Base-by-base conservation (phyloP, 257 asterid species). In the Eustoma russellianum region DNA sequence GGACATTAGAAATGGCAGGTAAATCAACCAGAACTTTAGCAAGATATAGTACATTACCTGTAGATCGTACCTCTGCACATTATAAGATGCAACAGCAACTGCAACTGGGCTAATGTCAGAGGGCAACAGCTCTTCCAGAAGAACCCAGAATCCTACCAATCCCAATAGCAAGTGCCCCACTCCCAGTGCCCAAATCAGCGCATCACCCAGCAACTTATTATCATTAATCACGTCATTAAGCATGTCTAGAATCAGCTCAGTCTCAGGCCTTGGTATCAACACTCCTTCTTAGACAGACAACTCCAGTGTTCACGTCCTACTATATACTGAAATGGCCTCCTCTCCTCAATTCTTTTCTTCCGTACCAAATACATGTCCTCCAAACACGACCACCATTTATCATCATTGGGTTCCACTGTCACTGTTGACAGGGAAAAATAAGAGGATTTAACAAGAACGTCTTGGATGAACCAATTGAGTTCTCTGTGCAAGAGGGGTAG, bases 261-360 rank as follows among this genome's bases (percentile, higher is more conserved):
- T 92, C 68, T 88, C 97, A 9, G 95, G 98, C 77, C 98, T 79
- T 2, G 98, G 96, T 14, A 91, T 86, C 76, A 91, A 65, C 49
- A 86, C 83, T 62, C 96, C 98, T 74, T 83, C 95, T 53, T 85
- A 76, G 34, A 88, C 75, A 92, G 71, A 50, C 83, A 97, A 67
- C 98, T 80, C 97, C 97, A 85, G 57, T 88, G 94, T 73, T 92
- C 97, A 57, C 97, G 88, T 12, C 95, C 98, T 41, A 92, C 98
- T 56, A 92, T 57, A 52, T 85, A 89, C 83, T 89, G 95, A 70
- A 89, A 79, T 33, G 95, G 97, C 75, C 79, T 77, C 44, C 97
- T 74, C 16, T 77, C 83, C 63, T 76, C 85, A 44, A 92, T 78
- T 80, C 97, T 77, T 69, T 79, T 80, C 70, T 65, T 88, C 98